A percentile compares a stretch with the other conserved stretches of the same genome.
Evolutionary conservation across 2,329 filamentous ascomycete genomes (phyloP).

Genomic region (Scedosporium boydii): DNA sequence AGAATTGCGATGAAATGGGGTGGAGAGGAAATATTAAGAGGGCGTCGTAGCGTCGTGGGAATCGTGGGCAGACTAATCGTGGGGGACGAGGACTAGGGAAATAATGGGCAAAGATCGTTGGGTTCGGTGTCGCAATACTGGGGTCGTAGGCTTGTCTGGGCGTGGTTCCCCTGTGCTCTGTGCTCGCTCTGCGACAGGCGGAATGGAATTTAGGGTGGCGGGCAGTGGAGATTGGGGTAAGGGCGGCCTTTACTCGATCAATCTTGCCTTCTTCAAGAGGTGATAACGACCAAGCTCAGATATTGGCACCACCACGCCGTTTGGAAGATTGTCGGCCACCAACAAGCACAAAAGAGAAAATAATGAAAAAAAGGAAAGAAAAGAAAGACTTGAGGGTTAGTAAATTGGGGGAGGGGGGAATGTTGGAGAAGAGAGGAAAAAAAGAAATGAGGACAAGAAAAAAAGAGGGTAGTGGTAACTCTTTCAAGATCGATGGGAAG

Average conservation of each 20-base stretch:
- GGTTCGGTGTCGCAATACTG: not conserved
- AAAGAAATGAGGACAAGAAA: not conserved
- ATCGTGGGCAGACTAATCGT: not conserved
- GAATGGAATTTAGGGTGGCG: not conserved
- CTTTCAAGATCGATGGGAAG: slow-evolving; percentile 4
- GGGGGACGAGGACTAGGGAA: not conserved
- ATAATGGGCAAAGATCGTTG: not conserved
- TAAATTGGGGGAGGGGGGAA: not conserved
- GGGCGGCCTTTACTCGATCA: not conserved
- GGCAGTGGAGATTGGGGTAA: not conserved
- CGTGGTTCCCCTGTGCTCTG: too few relatives aligned
- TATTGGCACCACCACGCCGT: not conserved
- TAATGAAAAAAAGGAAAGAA: slow-evolving; percentile 10
- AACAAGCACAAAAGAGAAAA: slow-evolving; percentile 8
- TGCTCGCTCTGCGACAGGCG: not conserved
- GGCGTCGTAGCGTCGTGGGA: not conserved
- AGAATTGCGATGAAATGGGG: not conserved
- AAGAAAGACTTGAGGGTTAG: not conserved
- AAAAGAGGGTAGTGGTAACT: not conserved
- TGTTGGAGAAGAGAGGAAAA: not conserved
- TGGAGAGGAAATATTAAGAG: not conserved
- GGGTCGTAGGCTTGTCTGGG: too few relatives aligned
- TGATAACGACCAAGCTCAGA: too few relatives aligned
- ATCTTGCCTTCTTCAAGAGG: too few relatives aligned
- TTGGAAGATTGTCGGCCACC: not conserved